Evolutionary conservation across 129 eudicot genomes (phyloP), one percentile per base, ranked within the genome.

Genomic region (Artemisia annua): DNA sequence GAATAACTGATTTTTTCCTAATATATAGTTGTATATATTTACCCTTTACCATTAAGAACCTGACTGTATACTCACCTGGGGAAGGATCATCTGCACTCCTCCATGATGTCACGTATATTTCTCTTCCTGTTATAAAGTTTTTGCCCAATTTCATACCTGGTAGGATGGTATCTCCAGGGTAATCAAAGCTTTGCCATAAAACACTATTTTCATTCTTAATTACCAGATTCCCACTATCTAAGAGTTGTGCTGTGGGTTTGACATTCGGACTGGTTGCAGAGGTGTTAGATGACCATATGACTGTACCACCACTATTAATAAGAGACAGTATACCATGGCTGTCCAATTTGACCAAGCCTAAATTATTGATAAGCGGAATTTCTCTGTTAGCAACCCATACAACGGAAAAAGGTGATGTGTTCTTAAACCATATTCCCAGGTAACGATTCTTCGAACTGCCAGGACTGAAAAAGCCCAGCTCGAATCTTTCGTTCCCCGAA

Each of bases 141-240:
- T 56, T 71, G 2, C 66, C 75, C 1, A 55, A 1, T 56, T 71
- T 71, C 75, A 71, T 71, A 6, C 75, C 66, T 6, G 66, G 10
- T 11, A 68, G 2, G 1, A 8, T 0, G 44, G 66, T 71, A 43
- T 71, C 35, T 43, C 66, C 46, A 4, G 75, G 75, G 59, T 71
- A 15, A 57, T 56, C 67, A 39, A 57, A 71, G 48, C 75, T 71
- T 71, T 57, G 44, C 75, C 75, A 71, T 1, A 71, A 43, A 0
- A 19, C 13, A 13, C n/a, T 20, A 24, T 12, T 56, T 71, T 56
- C 15, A 18, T 56, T 53, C 75, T 18, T 35, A 12, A 71, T 9
- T 56, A 71, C 44, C 19, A 71, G 56, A 71, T 71, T 71, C 15
- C 75, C 75, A 6, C 20, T 56, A 19, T 71, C 66, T 8, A 56